Conservation (phyloP, 495 filamentous ascomycete species). For the Thermothielavioides terrestris region DNA sequence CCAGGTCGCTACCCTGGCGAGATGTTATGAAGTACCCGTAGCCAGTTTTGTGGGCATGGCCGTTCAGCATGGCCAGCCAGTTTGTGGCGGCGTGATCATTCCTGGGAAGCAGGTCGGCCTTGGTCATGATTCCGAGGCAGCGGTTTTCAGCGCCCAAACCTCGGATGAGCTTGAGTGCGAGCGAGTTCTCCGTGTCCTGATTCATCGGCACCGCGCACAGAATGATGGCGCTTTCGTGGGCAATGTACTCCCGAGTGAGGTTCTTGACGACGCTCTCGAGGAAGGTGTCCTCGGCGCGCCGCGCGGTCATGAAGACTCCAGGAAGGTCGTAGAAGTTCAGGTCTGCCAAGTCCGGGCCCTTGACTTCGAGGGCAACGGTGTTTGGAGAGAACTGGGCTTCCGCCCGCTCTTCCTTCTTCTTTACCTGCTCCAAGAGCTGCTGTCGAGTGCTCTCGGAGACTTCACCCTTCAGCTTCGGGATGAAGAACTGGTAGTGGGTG, state of each 20-base stretch:
- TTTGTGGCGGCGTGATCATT: conserved; percentile 35
- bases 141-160: conserved; percentile 49
- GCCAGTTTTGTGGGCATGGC: conserved; percentile 46
- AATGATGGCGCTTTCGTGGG: conserved; percentile 56
- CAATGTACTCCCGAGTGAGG: conserved; percentile 58
- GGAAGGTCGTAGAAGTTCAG: conserved; percentile 76
- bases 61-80: conserved; percentile 52
- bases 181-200: conserved; percentile 61
- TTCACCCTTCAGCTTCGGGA: conserved; percentile 33
- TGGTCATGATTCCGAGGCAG: conserved; percentile 71
- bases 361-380: conserved; percentile 63
- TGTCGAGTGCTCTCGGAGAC: conserved; percentile 24
- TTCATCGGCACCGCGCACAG: conserved; percentile 70
- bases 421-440: conserved; percentile 19
- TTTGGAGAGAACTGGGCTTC: conserved; percentile 70
- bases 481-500: conserved; percentile 34
- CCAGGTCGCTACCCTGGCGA: conserved; percentile 39
- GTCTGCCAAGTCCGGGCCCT: conserved; percentile 56
- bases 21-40: conserved; percentile 59
- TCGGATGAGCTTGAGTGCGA: conserved; percentile 54
- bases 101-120: conserved; percentile 57
- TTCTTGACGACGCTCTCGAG: conserved; percentile 60
- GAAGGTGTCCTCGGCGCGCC: conserved; percentile 52
- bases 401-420: conserved; percentile 23
- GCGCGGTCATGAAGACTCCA: conserved; percentile 61